Conservation (phyloP, 2,329 filamentous ascomycete species). For the Colletotrichum tropicicola region DNA sequence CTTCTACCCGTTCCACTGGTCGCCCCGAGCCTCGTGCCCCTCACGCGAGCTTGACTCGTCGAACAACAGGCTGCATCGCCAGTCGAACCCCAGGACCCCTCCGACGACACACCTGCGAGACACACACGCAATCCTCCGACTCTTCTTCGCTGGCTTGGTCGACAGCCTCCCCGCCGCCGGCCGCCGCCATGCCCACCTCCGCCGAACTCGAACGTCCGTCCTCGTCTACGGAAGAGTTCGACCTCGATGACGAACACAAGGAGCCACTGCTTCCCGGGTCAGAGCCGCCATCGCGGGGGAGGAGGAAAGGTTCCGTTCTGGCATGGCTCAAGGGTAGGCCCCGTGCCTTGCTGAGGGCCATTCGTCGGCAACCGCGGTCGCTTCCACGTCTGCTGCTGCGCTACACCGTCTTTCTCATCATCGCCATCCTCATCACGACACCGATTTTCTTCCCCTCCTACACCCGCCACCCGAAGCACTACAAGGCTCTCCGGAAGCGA, state of each 20-base stretch:
- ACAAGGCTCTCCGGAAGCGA: constrained; percentile 40
- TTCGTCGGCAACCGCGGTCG: constrained; percentile 28
- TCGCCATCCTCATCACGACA: constrained; percentile 41
- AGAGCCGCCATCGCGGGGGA: background rate
- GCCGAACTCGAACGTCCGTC: background rate
- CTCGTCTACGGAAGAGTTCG: constrained; percentile 12
- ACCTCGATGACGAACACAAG: constrained; percentile 21
- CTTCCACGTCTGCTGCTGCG: constrained; percentile 30
- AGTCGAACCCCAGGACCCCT: background rate
- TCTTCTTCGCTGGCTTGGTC: background rate
- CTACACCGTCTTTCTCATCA: constrained; percentile 37
- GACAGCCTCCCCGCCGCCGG: background rate
- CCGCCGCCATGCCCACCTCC: background rate
- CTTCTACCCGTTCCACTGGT: background rate
- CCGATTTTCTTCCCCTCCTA: constrained; percentile 55
- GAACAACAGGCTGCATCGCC: background rate
- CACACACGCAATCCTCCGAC: too few species aligned
- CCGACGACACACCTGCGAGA: background rate
- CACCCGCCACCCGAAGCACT: constrained; percentile 47
- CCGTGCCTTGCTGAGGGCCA: constrained; percentile 9
- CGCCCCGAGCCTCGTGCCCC: too few species aligned
- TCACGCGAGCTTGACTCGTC: too few species aligned
- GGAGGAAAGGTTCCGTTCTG: background rate
- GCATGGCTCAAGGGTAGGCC: constrained; percentile 24
- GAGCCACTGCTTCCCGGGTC: constrained; percentile 16